Conservation (phyloP, 2,329 filamentous ascomycete genomes). For the Diaporthe batatas region DNA sequence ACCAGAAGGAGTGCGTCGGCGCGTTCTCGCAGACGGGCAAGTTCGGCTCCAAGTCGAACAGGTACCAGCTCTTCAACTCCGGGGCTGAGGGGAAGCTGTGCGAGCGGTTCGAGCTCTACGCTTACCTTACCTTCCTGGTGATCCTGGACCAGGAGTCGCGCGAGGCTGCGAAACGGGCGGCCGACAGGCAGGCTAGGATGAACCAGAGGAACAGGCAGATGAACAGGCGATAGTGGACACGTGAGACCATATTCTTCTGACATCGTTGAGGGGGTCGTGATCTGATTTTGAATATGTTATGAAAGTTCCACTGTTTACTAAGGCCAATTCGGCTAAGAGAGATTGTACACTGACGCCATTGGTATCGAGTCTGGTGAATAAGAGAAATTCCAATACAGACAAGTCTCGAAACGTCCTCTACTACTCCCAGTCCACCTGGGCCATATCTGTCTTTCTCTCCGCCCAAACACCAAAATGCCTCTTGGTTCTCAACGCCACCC, state of each 20-base stretch:
- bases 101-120: constrained; percentile 19
- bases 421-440: no score
- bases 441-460: not conserved
- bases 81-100: not conserved
- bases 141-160: constrained; percentile 27
- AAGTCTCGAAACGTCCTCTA: not conserved
- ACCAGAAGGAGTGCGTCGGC: constrained; percentile 27
- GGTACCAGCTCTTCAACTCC: constrained; percentile 29
- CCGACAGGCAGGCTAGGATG: constrained; percentile 4
- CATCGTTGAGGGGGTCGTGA: not conserved
- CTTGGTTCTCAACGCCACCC: no score
- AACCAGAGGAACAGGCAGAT: constrained; percentile 3
- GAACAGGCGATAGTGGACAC: not conserved
- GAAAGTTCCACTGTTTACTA: not conserved
- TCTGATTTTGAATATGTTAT: not conserved
- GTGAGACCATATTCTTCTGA: no score
- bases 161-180: constrained; percentile 8
- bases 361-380: no score
- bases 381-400: no score
- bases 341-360: no score
- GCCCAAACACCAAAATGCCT: not conserved
- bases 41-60: constrained; percentile 23
- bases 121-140: not conserved
- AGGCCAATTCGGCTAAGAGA: not conserved
- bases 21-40: constrained; percentile 22